These are phyloP conservation scores for Boletus sp. DNA, from an alignment of 768 basidiomycete genomes.

Conservation along the genomic window DNA sequence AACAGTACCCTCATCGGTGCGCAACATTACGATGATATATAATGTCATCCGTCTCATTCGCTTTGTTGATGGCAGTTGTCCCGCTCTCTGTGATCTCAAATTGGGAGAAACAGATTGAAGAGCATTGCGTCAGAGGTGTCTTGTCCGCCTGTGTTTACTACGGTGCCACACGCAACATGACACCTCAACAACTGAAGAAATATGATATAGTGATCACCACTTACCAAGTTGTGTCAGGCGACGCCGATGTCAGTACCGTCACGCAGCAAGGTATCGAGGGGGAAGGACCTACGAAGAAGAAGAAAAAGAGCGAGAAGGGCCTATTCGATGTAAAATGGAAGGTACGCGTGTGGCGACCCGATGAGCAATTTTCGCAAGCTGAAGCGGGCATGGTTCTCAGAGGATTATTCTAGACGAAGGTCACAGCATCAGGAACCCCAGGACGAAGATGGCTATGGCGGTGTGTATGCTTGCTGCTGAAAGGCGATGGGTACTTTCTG, in stretches of 20 bases:
- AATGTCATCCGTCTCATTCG: not conserved
- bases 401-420: constrained; percentile 87
- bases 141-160: constrained; percentile 67
- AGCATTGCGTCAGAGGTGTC: constrained; percentile 57
- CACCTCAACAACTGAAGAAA: constrained; percentile 54
- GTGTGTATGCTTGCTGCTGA: constrained; percentile 61
- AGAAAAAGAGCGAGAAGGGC: constrained; percentile 54
- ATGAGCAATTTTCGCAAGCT: not conserved
- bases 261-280: constrained; percentile 9
- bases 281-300: constrained; percentile 41
- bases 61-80: constrained; percentile 46
- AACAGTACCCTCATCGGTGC: constrained; percentile 78
- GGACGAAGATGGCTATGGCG: constrained; percentile 78
- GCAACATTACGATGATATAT: not conserved
- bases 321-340: constrained; percentile 81
- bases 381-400: constrained; percentile 30
- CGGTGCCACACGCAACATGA: constrained; percentile 59
- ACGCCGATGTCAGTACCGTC: constrained; percentile 35
- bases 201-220: constrained; percentile 84
- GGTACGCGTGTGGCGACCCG: constrained; percentile 37
- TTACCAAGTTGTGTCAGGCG: constrained; percentile 67
- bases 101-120: constrained; percentile 81
- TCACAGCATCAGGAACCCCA: constrained; percentile 81
- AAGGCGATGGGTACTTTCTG: constrained; percentile 76
- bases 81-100: constrained; percentile 85